Base-by-base conservation (phyloP, 768 basidiomycete species). In the Rhizopogon salebrosus region DNA sequence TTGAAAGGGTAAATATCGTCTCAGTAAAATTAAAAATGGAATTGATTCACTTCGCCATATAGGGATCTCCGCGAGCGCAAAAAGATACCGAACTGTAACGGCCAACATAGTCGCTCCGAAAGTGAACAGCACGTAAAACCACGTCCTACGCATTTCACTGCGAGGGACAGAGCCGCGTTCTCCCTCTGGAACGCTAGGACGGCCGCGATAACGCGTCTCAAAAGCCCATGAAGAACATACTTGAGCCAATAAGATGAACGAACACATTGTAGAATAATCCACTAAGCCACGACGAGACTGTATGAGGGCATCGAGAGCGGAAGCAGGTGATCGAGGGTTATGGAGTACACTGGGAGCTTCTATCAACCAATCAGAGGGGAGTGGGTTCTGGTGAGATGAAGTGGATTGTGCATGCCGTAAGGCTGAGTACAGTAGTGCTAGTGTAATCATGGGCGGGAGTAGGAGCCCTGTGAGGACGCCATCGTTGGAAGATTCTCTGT, bases 391-490 rank as follows among this genome's bases (percentile, higher is more conserved):
- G 48, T 64, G 42, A 48, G 64, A 46, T 56, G 52, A 41, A 50
- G 64, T 55, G 27, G 60, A 67, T 52, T 60, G 61, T 56, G 67
- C 60, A 62, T 64, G 64, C 70, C 59, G 70, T 24, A 79, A 72
- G 22, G 77, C 79, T 41, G 79, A 77, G 59, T 76, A 77, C 55
- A 92, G 71, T 49, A 93, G 65, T 0, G 85, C 83, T 9, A 84
- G 76, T 7, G 90, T 79, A 49, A 95, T 82, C 27, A 95, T 73
- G 2, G 94, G 92, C 11, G 85, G 88, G 29, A 94, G 77, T n/a
- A 93, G 77, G 11, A 95, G 72, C 2, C 88, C 92, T 39, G 87
- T 92, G 53, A 90, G 70, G 22, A 87, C 82, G 13, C 95, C 95
- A 65, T 97, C 93, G 64, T 95, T 94, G 11, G 78, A 70, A 42